Evolutionary conservation across 1,139 yeast genomes (phyloP), one percentile per base, ranked within the genome.

Genomic region (Maudiozyma humilis): DNA sequence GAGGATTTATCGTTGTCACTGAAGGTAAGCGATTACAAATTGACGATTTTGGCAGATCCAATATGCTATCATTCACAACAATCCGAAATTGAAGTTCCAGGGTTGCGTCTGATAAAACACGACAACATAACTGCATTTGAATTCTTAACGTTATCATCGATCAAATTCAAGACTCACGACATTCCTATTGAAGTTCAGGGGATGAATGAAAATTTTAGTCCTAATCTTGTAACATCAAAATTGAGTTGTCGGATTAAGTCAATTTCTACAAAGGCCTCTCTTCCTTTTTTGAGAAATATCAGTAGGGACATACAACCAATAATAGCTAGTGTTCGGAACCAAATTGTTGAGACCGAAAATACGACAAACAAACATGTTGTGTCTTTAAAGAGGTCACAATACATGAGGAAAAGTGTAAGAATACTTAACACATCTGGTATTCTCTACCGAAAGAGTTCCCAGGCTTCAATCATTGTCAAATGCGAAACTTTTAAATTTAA

Each of bases 341-440:
- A 6, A 23, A 6, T 23, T 23, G 6, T 10, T 23, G 10, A 6
- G 8, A 23, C 10, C 27, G 27, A 23, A 10, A 6, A 6, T 6
- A 23, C 10, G 8, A 23, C 6, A 23, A 10, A 23, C 10, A 23
- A 10, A 23, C 10, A 6, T 6, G 10, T 10, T 6, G 10, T 23
- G 10, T 23, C 27, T 10, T 23, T 23, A 23, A 23, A 10, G 10
- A 2, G 14, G 6, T 2, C 15, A 4, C 3, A 17, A 20, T 14
- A n/a, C 35, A 38, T 52, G 51, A 54, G 49, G 33, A 53, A 47
- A 33, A 56, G 59, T 45, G 59, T 57, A 1, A 43, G 62, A 32
- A 47, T 58, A 16, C 31, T 58, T 40, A 51, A 52, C 13, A 47
- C 61, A 3, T 55, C 63, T 1, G 57, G 53, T 27, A 41, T 62